Percentiles rank a stretch among this genome's conserved stretches.
phyloP scores from a whole-genome alignment of 2,329 filamentous ascomycete genomes.

The Aspergillus calidoustus region DNA sequence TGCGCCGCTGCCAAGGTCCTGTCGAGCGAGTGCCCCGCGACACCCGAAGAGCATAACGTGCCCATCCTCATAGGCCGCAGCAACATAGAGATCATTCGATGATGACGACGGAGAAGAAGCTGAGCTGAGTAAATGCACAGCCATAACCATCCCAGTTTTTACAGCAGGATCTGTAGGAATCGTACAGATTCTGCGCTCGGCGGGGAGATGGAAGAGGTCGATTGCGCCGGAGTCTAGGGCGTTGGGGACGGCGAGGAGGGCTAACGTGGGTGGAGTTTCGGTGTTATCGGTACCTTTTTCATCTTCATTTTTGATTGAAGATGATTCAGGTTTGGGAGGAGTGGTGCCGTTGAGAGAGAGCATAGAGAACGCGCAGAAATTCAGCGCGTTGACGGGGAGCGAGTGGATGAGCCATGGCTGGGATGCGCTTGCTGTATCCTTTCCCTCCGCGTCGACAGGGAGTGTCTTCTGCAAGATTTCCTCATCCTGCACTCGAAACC shows the following conservation, averaged over 20 bases:
- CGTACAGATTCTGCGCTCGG: conserved; percentile 68
- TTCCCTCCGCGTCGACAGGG: conserved; percentile 67
- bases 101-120: conserved; percentile 56
- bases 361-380: conserved; percentile 73
- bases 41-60: conserved; percentile 69
- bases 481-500: conserved; percentile 67
- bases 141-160: conserved; percentile 80
- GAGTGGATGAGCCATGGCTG: conserved; percentile 83
- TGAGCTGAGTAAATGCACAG: conserved; percentile 50
- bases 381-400: conserved; percentile 87
- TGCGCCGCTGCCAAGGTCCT: conserved; percentile 27
- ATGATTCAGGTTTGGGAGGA: background rate
- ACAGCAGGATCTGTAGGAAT: conserved; percentile 52
- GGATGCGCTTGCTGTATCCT: conserved; percentile 32
- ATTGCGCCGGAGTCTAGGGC: conserved; percentile 75
- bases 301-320: background rate
- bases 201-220: conserved; percentile 83
- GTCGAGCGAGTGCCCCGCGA: conserved; percentile 43
- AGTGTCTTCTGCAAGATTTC: conserved; percentile 64
- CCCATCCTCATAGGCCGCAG: conserved; percentile 86
- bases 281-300: background rate
- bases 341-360: conserved; percentile 24
- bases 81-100: conserved; percentile 60
- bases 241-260: conserved; percentile 81
- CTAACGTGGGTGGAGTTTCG: conserved; percentile 22